Evolutionary conservation across 2,329 filamentous ascomycete species (phyloP).

Genomic region (Fusarium succisae): DNA sequence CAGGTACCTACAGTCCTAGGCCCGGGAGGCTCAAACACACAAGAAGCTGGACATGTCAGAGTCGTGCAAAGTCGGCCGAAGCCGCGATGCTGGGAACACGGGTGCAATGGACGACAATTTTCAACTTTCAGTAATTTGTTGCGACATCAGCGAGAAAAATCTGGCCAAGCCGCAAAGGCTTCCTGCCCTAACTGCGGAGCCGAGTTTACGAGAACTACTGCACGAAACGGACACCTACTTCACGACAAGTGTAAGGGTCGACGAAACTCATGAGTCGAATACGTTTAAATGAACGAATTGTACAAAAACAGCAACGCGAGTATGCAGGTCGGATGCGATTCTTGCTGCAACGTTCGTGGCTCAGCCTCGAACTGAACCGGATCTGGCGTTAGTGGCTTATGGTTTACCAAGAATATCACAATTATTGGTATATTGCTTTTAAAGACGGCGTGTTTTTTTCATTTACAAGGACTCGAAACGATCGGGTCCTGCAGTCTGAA

Average conservation of each 20-base stretch:
- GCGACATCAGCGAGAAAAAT: constrained; percentile 93
- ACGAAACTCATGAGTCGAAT: constrained; percentile 40
- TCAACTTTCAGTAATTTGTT: constrained; percentile 96
- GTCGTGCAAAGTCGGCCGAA: constrained; percentile 85
- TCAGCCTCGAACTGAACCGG: constrained; percentile 36
- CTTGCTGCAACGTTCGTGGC: constrained; percentile 30
- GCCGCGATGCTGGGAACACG: constrained; percentile 96
- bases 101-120: constrained; percentile 94
- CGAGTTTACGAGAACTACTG: constrained; percentile 89
- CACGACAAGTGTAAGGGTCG: constrained; percentile 92
- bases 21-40: constrained; percentile 47
- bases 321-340: constrained; percentile 18
- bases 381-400: constrained; percentile 22
- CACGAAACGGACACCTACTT: constrained; percentile 83
- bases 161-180: constrained; percentile 87
- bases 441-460: constrained; percentile 36
- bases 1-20: constrained; percentile 52
- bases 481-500: constrained; percentile 18
- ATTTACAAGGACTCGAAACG: constrained; percentile 13
- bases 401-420: constrained; percentile 17
- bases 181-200: constrained; percentile 91
- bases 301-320: constrained; percentile 12
- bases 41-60: constrained; percentile 64
- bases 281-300: constrained; percentile 12
- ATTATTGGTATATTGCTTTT: constrained; percentile 34